Evolutionary conservation across 495 filamentous ascomycete genomes (phyloP).

Genomic region (Aspergillus cristatus): DNA sequence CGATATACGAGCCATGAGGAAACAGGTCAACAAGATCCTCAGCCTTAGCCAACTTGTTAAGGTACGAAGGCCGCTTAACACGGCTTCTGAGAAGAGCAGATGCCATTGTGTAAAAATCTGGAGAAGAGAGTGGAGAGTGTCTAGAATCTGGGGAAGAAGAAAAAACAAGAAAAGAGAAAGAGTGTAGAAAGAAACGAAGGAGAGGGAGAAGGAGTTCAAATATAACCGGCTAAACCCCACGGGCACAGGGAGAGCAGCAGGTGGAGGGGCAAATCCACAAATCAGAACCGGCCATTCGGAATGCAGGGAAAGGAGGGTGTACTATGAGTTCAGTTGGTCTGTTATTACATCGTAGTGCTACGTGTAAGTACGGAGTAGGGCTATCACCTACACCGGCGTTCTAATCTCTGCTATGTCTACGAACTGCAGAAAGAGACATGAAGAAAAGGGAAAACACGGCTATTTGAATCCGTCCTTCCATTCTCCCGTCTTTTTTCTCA

Average conservation of each 20-base stretch:
- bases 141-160: slow-evolving; percentile 7
- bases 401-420: too few species aligned
- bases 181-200: slow-evolving; percentile 6
- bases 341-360: too few species aligned
- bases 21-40: slow-evolving; percentile 75
- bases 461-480: too few species aligned
- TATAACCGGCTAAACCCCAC: slow-evolving; percentile 5
- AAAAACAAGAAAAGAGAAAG: slow-evolving; percentile 9
- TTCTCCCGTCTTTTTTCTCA: too few species aligned
- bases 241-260: slow-evolving; percentile 4
- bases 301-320: too few species aligned
- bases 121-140: slow-evolving; percentile 7
- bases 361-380: too few species aligned
- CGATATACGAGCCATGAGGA: slow-evolving; percentile 73
- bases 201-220: background rate
- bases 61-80: slow-evolving; percentile 63
- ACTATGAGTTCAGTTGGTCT: too few species aligned
- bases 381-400: too few species aligned
- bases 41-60: slow-evolving; percentile 69
- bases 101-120: slow-evolving; percentile 18
- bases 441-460: too few species aligned
- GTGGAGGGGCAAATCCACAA: slow-evolving; percentile 8
- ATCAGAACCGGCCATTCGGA: too few species aligned
- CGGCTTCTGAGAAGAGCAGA: slow-evolving; percentile 71
- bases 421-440: too few species aligned